Percentiles rank a stretch among this genome's conserved stretches.
Conservation (phyloP, 2,329 filamentous ascomycete species). For the Huntiella abstrusa region DNA sequence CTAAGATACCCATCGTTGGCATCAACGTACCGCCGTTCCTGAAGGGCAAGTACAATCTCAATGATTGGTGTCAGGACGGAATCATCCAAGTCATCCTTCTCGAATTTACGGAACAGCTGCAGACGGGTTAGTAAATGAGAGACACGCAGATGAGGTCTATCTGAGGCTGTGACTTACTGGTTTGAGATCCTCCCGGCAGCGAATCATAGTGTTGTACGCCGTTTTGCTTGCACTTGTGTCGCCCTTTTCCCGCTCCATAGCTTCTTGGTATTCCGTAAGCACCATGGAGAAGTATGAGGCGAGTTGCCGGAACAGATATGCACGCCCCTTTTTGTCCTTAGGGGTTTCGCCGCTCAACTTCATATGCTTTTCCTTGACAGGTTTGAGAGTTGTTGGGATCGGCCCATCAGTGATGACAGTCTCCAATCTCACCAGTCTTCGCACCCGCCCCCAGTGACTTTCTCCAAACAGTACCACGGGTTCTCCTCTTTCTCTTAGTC, state of each 20-base stretch:
- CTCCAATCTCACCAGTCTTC: conserved; percentile 49
- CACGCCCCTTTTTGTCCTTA: conserved; percentile 42
- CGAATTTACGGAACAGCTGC: conserved; percentile 69
- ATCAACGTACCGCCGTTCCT: conserved; percentile 82
- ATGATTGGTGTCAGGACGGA: conserved; percentile 64
- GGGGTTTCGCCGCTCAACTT: conserved; percentile 50
- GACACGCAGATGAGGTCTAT: not conserved
- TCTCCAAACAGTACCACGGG: conserved; percentile 70
- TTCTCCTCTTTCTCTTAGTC: conserved; percentile 53
- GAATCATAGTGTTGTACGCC: conserved; percentile 69
- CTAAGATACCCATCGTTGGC: conserved; percentile 90
- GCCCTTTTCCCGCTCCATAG: conserved; percentile 45
- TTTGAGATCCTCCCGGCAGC: conserved; percentile 71
- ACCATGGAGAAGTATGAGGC: conserved; percentile 94
- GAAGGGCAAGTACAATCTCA: conserved; percentile 80
- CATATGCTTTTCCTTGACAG: conserved; percentile 76
- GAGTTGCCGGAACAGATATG: conserved; percentile 69
- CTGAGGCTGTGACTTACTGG: conserved; percentile 30
- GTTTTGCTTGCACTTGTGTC: conserved; percentile 62
- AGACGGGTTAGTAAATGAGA: conserved; percentile 5
- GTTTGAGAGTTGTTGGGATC: conserved; percentile 66
- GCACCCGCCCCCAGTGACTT: conserved; percentile 46
- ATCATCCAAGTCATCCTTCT: conserved; percentile 61
- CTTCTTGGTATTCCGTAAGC: conserved; percentile 68
- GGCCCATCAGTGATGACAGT: conserved; percentile 51